Conservation (phyloP, 179 eudicot species). For the Sideroxylon spinosum region DNA sequence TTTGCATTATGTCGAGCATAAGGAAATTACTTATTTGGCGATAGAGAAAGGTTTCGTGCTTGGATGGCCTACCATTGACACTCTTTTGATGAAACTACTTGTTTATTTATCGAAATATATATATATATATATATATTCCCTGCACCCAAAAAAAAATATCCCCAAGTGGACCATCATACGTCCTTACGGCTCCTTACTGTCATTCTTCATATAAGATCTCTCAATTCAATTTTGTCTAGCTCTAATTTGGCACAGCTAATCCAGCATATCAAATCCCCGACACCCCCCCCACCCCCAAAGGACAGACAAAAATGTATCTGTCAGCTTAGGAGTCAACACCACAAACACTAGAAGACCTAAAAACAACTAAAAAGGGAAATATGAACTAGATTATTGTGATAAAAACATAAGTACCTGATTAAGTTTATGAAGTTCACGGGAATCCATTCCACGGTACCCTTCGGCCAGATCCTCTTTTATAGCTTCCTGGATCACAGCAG, state of each 20-base stretch:
- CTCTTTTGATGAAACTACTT: background rate
- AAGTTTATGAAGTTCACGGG: constrained; percentile 70
- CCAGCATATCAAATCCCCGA: no score
- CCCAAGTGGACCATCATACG: background rate
- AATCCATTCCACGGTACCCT: constrained; percentile 93
- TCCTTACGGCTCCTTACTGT: background rate
- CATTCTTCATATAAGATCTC: constrained; percentile 1
- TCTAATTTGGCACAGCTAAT: constrained; percentile 6
- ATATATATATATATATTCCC: background rate
- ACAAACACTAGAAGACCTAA: background rate
- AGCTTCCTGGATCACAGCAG: constrained; percentile 91
- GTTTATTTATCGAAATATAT: background rate
- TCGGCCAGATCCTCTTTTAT: constrained; percentile 85
- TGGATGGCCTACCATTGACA: no score
- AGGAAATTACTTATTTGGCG: no score
- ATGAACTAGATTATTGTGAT: background rate
- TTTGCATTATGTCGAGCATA: no score
- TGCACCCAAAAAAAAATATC: background rate
- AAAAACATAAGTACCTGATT: constrained; percentile 39
- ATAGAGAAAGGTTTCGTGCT: no score
- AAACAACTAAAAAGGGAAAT: background rate
- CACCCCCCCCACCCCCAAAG: no score
- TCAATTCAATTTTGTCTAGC: background rate
- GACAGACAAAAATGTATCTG: no score
- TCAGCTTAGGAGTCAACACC: background rate